Percentiles rank a stretch among this genome's conserved stretches.
Conservation (phyloP, 2,329 filamentous ascomycete species). For the Ascochyta viciae-villosae region DNA sequence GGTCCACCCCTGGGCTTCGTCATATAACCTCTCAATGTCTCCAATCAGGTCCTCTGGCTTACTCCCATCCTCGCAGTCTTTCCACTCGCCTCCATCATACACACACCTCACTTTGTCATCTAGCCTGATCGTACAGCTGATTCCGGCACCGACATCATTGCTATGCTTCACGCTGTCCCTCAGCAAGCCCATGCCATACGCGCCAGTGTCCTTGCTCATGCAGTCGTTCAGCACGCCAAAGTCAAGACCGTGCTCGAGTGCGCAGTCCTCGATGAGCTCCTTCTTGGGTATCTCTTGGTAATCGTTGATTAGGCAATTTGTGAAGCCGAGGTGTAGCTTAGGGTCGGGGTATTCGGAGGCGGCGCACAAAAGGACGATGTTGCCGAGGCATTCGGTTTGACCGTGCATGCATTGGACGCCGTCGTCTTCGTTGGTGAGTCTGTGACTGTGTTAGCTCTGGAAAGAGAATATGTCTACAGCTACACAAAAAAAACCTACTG, state of each 20-base stretch:
- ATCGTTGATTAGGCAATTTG: slow-evolving; percentile 83
- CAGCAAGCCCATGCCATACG: slow-evolving; percentile 71
- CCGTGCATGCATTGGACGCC: slow-evolving; percentile 91
- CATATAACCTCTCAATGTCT: slow-evolving; percentile 76
- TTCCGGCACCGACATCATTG: slow-evolving; percentile 55
- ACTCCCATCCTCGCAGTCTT: slow-evolving; percentile 73
- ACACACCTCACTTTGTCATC: slow-evolving; percentile 84
- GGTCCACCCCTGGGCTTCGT: slow-evolving; percentile 40
- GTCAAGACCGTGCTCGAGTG: slow-evolving; percentile 87
- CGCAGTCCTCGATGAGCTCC: slow-evolving; percentile 83
- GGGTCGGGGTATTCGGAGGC: slow-evolving; percentile 81
- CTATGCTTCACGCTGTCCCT: slow-evolving; percentile 71
- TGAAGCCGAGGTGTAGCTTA: slow-evolving; percentile 89
- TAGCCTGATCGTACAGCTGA: slow-evolving; percentile 65
- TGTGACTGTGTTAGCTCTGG: slow-evolving; percentile 25
- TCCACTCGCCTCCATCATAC: slow-evolving; percentile 79
- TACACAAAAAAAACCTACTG: slow-evolving; percentile 58
- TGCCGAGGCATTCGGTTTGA: slow-evolving; percentile 86
- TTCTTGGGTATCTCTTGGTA: slow-evolving; percentile 80
- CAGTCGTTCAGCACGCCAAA: slow-evolving; percentile 84
- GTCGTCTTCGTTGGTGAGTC: slow-evolving; percentile 74
- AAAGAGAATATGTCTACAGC: neutral
- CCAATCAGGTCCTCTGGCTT: slow-evolving; percentile 75
- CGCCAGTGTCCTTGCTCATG: slow-evolving; percentile 77
- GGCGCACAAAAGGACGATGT: slow-evolving; percentile 94